Evolutionary conservation across 805 yeast species (phyloP), one percentile per base, ranked within the genome.

Genomic region (Hanseniaspora jakobsenii): DNA sequence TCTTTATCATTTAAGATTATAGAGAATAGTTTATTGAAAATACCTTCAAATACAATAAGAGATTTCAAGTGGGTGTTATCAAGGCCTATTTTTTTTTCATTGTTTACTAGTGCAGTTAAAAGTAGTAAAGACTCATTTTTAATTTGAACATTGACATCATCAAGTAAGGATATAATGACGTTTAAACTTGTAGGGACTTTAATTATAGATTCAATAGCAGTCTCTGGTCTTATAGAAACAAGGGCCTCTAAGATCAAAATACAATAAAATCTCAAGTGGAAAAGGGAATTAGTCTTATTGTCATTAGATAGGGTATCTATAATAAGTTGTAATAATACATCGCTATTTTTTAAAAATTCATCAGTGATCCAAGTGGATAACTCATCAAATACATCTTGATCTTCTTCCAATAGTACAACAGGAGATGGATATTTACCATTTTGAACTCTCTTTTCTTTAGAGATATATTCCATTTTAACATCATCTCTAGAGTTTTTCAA

Each of bases 331-430:
- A 71, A 56, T 12, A 73, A 65, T 36, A 71, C 70, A 21, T 38
- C 14, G 10, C 53, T 48, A 7, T 50, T 44, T 1, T 53, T 43
- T 14, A 66, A 57, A 19, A 60, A 50, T 55, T 85, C 96, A 61
- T 91, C 98, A 0, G 97, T 85, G 26, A 91, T 82, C 94, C 96
- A 87, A 46, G 87, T 63, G 0, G 95, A 82, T 51, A 91, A 82
- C 55, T 85, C 94, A 57, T 87, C 97, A 19, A 42, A 42, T 10
- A 76, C 73, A 3, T 64, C 52, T 18, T 59, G 56, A 4, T 66
- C 62, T 48, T 67, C 70, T 34, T 72, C 72, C 39, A 71, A 75
- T 60, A 72, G 62, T 22, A 76, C 64, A 16, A 77, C 62, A 2
- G 91, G 91, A 2, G 86, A 77, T 0, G 87, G 84, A 51, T 81